Percentiles rank a stretch among this genome's conserved stretches.
phyloP scores from a whole-genome alignment of 2,329 filamentous ascomycete genomes.

The Akanthomyces lecanii region DNA sequence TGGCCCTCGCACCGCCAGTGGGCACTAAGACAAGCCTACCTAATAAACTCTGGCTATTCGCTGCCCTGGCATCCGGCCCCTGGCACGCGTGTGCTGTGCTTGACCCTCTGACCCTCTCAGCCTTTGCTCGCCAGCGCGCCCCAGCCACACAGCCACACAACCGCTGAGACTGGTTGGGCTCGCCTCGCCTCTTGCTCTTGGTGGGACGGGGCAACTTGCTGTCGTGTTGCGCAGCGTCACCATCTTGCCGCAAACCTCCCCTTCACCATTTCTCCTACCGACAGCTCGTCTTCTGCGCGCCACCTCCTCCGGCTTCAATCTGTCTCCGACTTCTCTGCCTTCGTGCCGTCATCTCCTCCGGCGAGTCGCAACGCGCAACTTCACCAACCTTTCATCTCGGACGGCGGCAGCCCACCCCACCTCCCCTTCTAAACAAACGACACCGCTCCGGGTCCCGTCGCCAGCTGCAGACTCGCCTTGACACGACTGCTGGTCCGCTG shows the following conservation, averaged over 20 bases:
- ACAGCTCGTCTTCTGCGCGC: neutral
- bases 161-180: conserved; percentile 10
- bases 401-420: conserved; percentile 13
- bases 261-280: neutral
- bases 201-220: conserved; percentile 15
- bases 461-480: conserved; percentile 3
- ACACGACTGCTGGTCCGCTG: conserved; percentile 11
- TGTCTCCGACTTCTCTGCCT: neutral
- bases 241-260: conserved; percentile 11
- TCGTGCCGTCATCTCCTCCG: neutral
- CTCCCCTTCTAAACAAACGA: conserved; percentile 16
- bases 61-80: no score
- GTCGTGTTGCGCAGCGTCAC: conserved; percentile 14
- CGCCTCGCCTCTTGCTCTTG: neutral
- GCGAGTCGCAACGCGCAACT: neutral
- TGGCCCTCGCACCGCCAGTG: neutral
- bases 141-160: conserved; percentile 8
- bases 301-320: neutral
- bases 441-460: conserved; percentile 15
- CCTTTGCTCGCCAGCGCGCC: neutral
- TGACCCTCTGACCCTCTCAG: neutral
- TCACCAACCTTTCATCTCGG: neutral
- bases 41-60: no score
- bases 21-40: neutral
- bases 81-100: neutral